Evolutionary conservation across 148 eudicot species (phyloP), one percentile per base, ranked within the genome.

Genomic region (Hydrangea macrophylla): DNA sequence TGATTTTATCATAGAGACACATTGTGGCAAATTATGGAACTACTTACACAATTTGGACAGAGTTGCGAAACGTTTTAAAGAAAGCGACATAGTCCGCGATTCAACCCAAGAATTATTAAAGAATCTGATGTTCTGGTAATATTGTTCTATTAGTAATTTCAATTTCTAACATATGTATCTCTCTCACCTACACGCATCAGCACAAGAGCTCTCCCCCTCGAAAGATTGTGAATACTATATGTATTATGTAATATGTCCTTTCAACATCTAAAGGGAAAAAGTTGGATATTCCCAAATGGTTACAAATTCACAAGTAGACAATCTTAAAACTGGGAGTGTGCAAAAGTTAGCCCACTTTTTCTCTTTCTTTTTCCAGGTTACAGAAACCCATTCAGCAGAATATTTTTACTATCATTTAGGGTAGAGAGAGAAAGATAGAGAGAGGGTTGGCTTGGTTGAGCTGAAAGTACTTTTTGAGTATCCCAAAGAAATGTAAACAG

Each of bases 401-500:
- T 30, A 58, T 58, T 66, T 58, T 69, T 55, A 42, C 62, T 50
- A 18, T 48, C 63, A 30, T 56, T 17, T 39, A 32, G 26, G 53
- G n/a, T 20, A 48, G 50, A 42, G 48, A 42, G 48, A 42, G 48
- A 42, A 18, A 42, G 48, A 9, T 9, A 42, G 17, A 42, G 50
- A 10, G 23, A 48, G 23, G n/a, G 23, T 51, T 55, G 35, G 11
- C 51, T 28, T 55, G 2, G 67, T 55, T 64, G 60, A 71, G 42
- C 56, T 9, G 55, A 28, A 53, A 62, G 27, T 67, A 73, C 74
- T n/a, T 83, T 85, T 90, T 90, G 88, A 87, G 80, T 78, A 71
- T 77, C 86, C 92, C 96, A 79, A 87, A 80, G 86, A 82, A 73
- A 78, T 68, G 87, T 65, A 71, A n/a, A 76, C 64, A 79, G 88